Percentiles rank a stretch among this genome's conserved stretches.
phyloP scores from a whole-genome alignment of 1,139 yeast genomes.

The Hanseniaspora sp. region DNA sequence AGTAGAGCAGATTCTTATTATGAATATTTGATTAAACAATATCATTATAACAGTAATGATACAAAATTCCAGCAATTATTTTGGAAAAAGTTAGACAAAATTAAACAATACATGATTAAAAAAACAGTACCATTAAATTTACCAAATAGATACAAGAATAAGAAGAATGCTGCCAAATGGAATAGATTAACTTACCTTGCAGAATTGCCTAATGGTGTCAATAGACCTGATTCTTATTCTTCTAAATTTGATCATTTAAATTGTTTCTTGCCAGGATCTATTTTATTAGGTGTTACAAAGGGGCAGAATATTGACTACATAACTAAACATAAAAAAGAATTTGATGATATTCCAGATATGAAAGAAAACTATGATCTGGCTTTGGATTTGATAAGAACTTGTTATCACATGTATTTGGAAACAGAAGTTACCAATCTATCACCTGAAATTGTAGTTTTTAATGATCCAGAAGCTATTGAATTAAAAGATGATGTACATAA shows the following conservation, averaged over 20 bases:
- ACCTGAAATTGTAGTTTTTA: constrained; percentile 82
- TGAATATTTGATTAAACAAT: constrained; percentile 75
- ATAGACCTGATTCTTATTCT: constrained; percentile 34
- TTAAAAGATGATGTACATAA: constrained; percentile 19
- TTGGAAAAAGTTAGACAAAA: constrained; percentile 5
- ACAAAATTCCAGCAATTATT: neutral
- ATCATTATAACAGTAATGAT: constrained; percentile 3
- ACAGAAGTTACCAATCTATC: constrained; percentile 61
- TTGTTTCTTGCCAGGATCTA: constrained; percentile 82
- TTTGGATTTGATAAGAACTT: constrained; percentile 64
- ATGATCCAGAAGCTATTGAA: constrained; percentile 17
- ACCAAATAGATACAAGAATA: neutral
- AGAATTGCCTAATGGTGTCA: constrained; percentile 57
- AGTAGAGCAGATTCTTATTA: constrained; percentile 91
- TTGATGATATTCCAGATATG: constrained; percentile 11
- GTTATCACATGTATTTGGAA: constrained; percentile 73
- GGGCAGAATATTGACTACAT: constrained; percentile 53
- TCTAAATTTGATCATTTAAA: constrained; percentile 88
- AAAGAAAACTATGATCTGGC: constrained; percentile 36
- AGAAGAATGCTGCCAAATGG: neutral
- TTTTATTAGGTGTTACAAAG: constrained; percentile 81
- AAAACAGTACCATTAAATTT: neutral
- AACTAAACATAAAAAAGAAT: constrained; percentile 27
- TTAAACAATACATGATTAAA: constrained; percentile 3
- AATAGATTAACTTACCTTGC: constrained; percentile 40